Conservation (phyloP, 2,329 filamentous ascomycete genomes). For the Neofusicoccum cordaticola region DNA sequence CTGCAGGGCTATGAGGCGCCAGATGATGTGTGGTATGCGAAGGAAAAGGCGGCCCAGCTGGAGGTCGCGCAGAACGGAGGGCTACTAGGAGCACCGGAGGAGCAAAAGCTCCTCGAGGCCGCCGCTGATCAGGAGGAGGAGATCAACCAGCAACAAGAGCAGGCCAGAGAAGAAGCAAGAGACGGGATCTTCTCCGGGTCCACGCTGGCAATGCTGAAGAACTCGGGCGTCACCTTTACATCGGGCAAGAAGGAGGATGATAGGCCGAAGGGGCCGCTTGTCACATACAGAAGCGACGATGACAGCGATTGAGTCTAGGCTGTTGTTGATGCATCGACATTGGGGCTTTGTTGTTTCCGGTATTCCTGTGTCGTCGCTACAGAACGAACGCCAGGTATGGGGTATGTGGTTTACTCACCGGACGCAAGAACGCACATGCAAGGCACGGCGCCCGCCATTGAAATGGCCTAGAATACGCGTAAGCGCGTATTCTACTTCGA, state of each 20-base stretch:
- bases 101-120: constrained; percentile 47
- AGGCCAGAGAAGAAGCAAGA: constrained; percentile 31
- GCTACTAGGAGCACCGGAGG: constrained; percentile 58
- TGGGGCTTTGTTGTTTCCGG: too few relatives aligned
- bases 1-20: constrained; percentile 90
- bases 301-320: constrained; percentile 57
- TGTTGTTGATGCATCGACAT: background rate
- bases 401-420: background rate
- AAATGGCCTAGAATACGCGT: background rate
- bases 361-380: too few relatives aligned
- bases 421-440: background rate
- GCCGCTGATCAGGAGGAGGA: constrained; percentile 39
- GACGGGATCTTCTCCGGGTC: constrained; percentile 76
- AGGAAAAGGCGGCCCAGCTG: constrained; percentile 65
- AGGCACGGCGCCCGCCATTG: background rate
- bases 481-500: background rate
- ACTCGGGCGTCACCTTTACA: constrained; percentile 48
- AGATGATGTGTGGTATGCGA: constrained; percentile 88
- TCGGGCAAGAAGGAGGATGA: constrained; percentile 54
- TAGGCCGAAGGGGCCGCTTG: constrained; percentile 66
- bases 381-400: too few relatives aligned
- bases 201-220: constrained; percentile 75
- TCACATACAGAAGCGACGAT: constrained; percentile 87
- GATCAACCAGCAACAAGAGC: constrained; percentile 18
- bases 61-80: constrained; percentile 63